Percentiles rank a stretch among this genome's conserved stretches.
These are phyloP conservation scores for Cornus kousa DNA, from an alignment of 148 eudicot species.

Conservation along the genomic window DNA sequence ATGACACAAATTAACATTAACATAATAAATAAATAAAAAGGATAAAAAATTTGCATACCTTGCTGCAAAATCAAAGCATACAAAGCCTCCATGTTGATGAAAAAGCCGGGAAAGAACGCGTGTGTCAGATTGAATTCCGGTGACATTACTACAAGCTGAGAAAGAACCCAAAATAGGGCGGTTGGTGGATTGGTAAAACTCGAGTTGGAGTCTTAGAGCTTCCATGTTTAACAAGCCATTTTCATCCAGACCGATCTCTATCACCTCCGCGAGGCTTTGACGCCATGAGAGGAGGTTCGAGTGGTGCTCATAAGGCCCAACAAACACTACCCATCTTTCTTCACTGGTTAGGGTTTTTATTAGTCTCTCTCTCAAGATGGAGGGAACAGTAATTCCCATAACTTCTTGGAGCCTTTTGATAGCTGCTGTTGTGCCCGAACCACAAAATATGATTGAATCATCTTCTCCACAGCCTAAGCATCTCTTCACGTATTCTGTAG, in stretches of 20 bases:
- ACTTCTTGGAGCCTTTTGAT: slow-evolving; percentile 56
- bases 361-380: slow-evolving; percentile 30
- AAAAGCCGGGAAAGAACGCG: slow-evolving; percentile 29
- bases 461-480: slow-evolving; percentile 35
- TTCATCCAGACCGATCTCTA: slow-evolving; percentile 39
- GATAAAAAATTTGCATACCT: slow-evolving; percentile 17
- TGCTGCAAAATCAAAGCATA: slow-evolving; percentile 48
- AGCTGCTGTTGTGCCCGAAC: slow-evolving; percentile 46
- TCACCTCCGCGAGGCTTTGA: slow-evolving; percentile 53
- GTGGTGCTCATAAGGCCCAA: slow-evolving; percentile 70
- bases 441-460: slow-evolving; percentile 40
- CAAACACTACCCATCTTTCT: slow-evolving; percentile 60
- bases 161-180: slow-evolving; percentile 62
- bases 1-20: not conserved
- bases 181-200: slow-evolving; percentile 18
- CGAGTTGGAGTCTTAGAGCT: slow-evolving; percentile 27
- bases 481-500: slow-evolving; percentile 29
- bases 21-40: not conserved
- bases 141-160: slow-evolving; percentile 63
- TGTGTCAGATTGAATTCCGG: slow-evolving; percentile 41
- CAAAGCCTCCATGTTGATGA: slow-evolving; percentile 41
- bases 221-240: slow-evolving; percentile 40
- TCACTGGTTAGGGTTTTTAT: slow-evolving; percentile 13
- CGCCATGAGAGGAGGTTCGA: slow-evolving; percentile 70
- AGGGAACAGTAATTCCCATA: slow-evolving; percentile 42